A percentile compares a stretch with the other conserved stretches of the same genome.
phyloP scores from a whole-genome alignment of 2,329 filamentous ascomycete genomes.

The Thielaviopsis euricoi region DNA sequence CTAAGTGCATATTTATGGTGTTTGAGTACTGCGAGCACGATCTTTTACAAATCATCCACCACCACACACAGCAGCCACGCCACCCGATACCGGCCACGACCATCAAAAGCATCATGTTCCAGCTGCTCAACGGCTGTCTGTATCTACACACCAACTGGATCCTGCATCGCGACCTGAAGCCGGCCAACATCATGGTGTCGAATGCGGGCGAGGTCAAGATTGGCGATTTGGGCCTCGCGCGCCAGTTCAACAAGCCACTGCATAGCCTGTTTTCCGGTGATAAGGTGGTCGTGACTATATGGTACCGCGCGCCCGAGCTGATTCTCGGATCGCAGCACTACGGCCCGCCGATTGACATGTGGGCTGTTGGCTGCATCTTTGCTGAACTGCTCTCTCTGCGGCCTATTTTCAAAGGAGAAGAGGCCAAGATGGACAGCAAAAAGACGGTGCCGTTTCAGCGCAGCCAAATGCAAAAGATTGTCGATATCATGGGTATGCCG shows the following conservation, averaged over 20 bases:
- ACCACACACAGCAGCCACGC: constrained; percentile 78
- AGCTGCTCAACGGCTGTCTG: constrained; percentile 83
- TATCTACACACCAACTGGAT: constrained; percentile 97
- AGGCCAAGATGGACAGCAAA: constrained; percentile 97
- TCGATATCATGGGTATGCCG: constrained; percentile 86
- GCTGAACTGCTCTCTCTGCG: constrained; percentile 79
- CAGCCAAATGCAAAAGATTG: constrained; percentile 98
- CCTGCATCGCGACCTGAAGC: constrained; percentile 88
- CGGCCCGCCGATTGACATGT: constrained; percentile 90
- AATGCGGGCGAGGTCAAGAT: constrained; percentile 82
- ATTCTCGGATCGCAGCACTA: constrained; percentile 90
- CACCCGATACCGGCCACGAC: constrained; percentile 78
- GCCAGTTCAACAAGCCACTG: constrained; percentile 84
- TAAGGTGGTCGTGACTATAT: constrained; percentile 97
- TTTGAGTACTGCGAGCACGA: constrained; percentile 99
- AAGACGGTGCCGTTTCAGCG: constrained; percentile 95
- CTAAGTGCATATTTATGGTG: constrained; percentile 99
- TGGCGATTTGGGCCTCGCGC: constrained; percentile 80
- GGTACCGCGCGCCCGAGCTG: constrained; percentile 92
- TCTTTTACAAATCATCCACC: constrained; percentile 91
- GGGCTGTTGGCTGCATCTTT: constrained; percentile 96
- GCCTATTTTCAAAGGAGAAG: constrained; percentile 96
- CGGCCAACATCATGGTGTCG: constrained; percentile 97
- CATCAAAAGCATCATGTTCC: constrained; percentile 88
- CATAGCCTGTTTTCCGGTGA: constrained; percentile 86